Evolutionary conservation across 139 green algal genomes (phyloP), one percentile per base, ranked within the genome.

Genomic region (Tetradesmus lagerheimii): DNA sequence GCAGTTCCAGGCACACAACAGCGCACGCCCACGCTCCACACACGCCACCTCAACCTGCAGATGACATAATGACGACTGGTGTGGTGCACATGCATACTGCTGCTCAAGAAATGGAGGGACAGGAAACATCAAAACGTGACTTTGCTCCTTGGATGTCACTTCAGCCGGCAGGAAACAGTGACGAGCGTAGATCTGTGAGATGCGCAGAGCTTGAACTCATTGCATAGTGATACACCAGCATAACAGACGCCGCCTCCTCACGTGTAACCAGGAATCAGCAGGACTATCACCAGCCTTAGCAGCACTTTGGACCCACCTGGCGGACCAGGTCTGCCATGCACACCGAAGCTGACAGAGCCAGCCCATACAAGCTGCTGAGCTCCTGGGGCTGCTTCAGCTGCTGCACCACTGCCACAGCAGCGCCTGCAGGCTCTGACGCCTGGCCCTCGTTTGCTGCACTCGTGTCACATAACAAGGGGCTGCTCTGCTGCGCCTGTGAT

Each of bases 21-120:
- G 83, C 31, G 91, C 92, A 57, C 92, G 85, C 29, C 94, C 95
- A 3, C 95, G 92, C 91, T 97, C 94, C 1, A 91, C 89, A 86
- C 95, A 97, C 1, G 92, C 89, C 78, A 97, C 93, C 93, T 96
- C 94, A 71, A 97, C 93, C 90, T 96, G 92, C 23, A 37, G 4
- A 35, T n/a, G 25, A 29, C 3, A 29, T 57, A 34, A 43, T 39
- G 18, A 23, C 0, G 34, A 20, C 8, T 1, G 1, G 12, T 11
- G n/a, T 4, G 53, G 79, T 20, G 4, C 31, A 12, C 20, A 76
- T 4, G 27, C 20, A 39, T 75, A 29, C 18, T 53, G 11, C 62
- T n/a, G n/a, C 79, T 80, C 89, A 83, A 78, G 82, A 31, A 16
- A 95, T 80, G 77, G 92, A 94, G 5, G n/a, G n/a, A n/a, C n/a